These are phyloP conservation scores for Kodamaea leandrae DNA, from an alignment of 805 yeast species.

Conservation along the genomic window DNA sequence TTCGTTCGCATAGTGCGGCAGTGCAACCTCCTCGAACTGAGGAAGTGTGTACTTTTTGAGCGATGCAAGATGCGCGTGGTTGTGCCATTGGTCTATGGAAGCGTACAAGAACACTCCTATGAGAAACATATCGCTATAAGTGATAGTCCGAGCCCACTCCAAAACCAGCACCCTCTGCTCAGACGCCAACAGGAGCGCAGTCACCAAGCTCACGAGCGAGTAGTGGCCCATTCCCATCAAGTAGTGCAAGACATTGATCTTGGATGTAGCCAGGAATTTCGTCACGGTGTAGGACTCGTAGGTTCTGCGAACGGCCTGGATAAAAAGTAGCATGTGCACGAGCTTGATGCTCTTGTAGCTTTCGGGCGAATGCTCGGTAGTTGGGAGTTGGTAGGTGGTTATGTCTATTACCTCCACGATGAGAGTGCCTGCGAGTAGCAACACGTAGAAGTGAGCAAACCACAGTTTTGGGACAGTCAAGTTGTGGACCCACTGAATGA, in stretches of 20 bases:
- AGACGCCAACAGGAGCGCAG: slow-evolving; percentile 20
- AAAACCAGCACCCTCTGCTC: background rate
- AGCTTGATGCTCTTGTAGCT: slow-evolving; percentile 18
- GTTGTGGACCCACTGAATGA: slow-evolving; percentile 5
- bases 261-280: slow-evolving; percentile 45
- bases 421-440: slow-evolving; percentile 28
- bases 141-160: background rate
- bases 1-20: slow-evolving; percentile 75
- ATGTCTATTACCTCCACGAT: background rate
- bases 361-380: slow-evolving; percentile 8
- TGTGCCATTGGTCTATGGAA: slow-evolving; percentile 51
- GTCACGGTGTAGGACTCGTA: slow-evolving; percentile 53
- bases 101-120: slow-evolving; percentile 41
- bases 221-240: slow-evolving; percentile 63
- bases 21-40: slow-evolving; percentile 38
- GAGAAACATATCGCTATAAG: slow-evolving; percentile 21
- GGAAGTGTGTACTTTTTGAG: slow-evolving; percentile 61
- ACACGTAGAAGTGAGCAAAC: slow-evolving; percentile 61
- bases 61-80: slow-evolving; percentile 49
- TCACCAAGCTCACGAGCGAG: slow-evolving; percentile 40
- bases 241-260: slow-evolving; percentile 67
- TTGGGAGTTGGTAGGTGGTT: slow-evolving; percentile 17
- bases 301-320: slow-evolving; percentile 56
- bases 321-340: slow-evolving; percentile 22
- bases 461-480: slow-evolving; percentile 59